Percentiles rank a stretch among this genome's conserved stretches.
phyloP scores from a whole-genome alignment of 257 asterid genomes.

The Striga asiatica region DNA sequence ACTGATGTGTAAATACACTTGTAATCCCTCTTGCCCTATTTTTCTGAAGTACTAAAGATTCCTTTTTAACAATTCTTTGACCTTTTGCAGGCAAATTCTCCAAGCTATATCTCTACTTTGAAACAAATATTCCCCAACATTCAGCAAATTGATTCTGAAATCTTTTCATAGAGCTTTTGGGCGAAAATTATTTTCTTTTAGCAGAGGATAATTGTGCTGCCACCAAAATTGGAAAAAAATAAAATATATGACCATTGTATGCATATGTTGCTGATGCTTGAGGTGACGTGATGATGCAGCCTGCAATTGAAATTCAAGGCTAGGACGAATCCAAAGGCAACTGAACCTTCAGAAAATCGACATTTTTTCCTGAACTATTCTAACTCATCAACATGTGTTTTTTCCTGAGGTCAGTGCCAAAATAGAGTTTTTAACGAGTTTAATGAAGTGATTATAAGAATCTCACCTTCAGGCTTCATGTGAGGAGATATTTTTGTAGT shows the following conservation, averaged over 20 bases:
- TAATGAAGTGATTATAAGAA: too few species aligned
- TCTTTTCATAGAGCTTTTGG: constrained; percentile 35
- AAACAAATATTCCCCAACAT: constrained; percentile 59
- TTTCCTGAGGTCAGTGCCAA: too few species aligned
- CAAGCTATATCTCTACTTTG: constrained; percentile 47
- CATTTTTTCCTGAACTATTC: too few species aligned
- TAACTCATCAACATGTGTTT: too few species aligned
- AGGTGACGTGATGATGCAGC: constrained; percentile 6
- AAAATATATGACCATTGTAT: not conserved
- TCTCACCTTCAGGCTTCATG: too few species aligned
- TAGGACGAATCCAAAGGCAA: not conserved
- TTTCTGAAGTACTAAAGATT: not conserved
- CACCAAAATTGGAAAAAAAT: not conserved
- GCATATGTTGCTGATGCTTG: constrained; percentile 2
- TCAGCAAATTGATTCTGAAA: constrained; percentile 76
- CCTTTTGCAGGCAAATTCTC: constrained; percentile 60
- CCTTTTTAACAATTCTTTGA: constrained; percentile 2
- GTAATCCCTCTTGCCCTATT: not conserved
- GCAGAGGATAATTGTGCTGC: not conserved
- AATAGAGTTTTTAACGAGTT: too few species aligned
- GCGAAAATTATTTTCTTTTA: not conserved
- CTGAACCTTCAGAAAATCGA: too few species aligned
- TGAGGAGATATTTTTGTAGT: too few species aligned
- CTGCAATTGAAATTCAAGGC: constrained; percentile 7
- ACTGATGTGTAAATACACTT: too few species aligned